Base-by-base conservation (phyloP, 2,329 filamentous ascomycete species). In the Aspergillus candidus region DNA sequence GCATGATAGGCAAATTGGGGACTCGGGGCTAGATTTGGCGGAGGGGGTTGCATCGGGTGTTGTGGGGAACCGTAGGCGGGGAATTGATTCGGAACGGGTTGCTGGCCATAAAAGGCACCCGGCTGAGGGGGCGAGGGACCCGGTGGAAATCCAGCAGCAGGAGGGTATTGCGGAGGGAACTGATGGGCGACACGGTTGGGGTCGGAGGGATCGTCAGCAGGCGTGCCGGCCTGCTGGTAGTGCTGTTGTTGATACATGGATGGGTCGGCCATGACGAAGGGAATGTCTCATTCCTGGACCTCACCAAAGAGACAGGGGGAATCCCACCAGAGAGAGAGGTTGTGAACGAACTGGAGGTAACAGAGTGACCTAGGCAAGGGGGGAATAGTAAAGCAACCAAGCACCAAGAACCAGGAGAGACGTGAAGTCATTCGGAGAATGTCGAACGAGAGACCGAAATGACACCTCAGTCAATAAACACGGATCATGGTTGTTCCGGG, bases 151-250 rank as follows among this genome's bases (percentile, higher is more conserved):
- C 65, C 65, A 44, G 66, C 59, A 41, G 63, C 53, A 45, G 66
- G 55, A 38, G 61, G 59, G 62, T 82, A 82, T 56, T 80, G 78
- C 51, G 73, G 71, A 46, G 70, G 70, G 38, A 73, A 30, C 13
- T 57, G 75, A 50, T 78, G 75, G 7, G 56, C 63, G 66, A 46
- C 70, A 71, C 62, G 69, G 63, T 67, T 73, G 67, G 58, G 76
- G 69, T 65, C 80, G 67, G 67, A 78, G 72, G 59, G 78, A 70
- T 74, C 69, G 52, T 82, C 76, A 52, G 57, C 57, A 49, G 63
- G 57, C 43, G 47, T 52, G 27, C 46, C 49, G 37, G 53, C 57
- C 50, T 67, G 61, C 22, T 27, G 22, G 22, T 27, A 27, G 22
- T 27, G 22, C 22, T 27, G 22, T 27, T 27, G 22, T 27, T 69